These are phyloP conservation scores for Oryza meridionalis DNA, from an alignment of 176 grass and related monocot species.

Conservation along the genomic window DNA sequence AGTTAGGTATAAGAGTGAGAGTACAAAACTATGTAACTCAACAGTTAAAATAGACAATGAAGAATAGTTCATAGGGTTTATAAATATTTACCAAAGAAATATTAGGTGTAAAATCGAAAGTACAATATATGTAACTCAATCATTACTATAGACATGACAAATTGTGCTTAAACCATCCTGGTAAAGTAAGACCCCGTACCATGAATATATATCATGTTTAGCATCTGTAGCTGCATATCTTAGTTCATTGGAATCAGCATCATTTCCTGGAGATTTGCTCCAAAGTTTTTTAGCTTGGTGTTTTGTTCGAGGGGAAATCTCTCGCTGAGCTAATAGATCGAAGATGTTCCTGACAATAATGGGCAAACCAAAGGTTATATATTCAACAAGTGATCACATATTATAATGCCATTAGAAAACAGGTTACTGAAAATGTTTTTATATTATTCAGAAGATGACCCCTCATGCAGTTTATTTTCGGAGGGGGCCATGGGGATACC, in stretches of 20 bases:
- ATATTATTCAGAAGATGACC: neutral
- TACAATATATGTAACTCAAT: neutral
- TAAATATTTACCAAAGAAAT: neutral
- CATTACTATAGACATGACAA: constrained; percentile 14
- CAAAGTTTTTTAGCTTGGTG: constrained; percentile 76
- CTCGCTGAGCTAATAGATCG: constrained; percentile 80
- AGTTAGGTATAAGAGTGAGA: neutral
- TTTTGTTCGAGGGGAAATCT: constrained; percentile 81
- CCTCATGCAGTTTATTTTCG: neutral
- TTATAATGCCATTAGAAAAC: neutral
- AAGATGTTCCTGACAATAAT: constrained; percentile 70
- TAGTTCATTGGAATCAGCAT: constrained; percentile 41
- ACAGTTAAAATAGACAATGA: constrained; percentile 15
- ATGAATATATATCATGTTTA: constrained; percentile 79
- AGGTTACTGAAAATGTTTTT: neutral
- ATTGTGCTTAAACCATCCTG: constrained; percentile 4
- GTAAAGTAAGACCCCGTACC: constrained; percentile 58
- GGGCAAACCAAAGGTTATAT: constrained; percentile 30
- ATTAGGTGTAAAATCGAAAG: neutral
- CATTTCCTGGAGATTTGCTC: constrained; percentile 44
- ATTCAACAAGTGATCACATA: constrained; percentile 31
- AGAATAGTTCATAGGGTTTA: constrained; percentile 25
- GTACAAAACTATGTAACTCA: neutral
- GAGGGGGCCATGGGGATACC: neutral
- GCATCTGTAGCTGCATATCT: constrained; percentile 67